Evolutionary conservation across 306 rosid species (phyloP), one percentile per base, ranked within the genome.

Genomic region (Ormosia semicastrata): DNA sequence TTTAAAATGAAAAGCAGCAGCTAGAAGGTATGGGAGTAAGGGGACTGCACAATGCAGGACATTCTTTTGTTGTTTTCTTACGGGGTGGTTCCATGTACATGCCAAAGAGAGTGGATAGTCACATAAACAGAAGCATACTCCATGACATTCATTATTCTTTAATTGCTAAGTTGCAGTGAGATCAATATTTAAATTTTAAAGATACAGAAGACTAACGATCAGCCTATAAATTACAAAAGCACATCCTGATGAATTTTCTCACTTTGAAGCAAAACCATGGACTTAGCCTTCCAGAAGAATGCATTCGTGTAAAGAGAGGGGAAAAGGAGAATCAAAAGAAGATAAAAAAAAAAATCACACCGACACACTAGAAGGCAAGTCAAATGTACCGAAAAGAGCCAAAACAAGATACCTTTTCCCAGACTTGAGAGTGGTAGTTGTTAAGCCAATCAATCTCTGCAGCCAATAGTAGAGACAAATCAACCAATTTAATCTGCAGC

Each of bases 401-500:
- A 80, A 39, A 29, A 64, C 63, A 73, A 67, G 54, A 10, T 82
- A 95, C 99, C 98, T 95, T 95, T 78, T 90, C 97, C 98, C 99
- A 93, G 66, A 93, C 97, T 82, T 86, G 88, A 32, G 91, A 90
- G 86, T 95, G 98, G 85, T 93, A 95, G 66, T 89, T 87, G 75
- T 95, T 84, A 40, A 95, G 91, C 98, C 98, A 93, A 78, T 89
- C 85, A 46, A 92, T 69, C 78, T 95, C 99, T 56, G 71, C 82
- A 39, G 57, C 84, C 10, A 97, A 95, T 60, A 95, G 91, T 91
- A 92, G 88, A 83, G 94, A 82, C 73, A 92, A 53, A 70, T 95
- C 92, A 3, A 95, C 87, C 89, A 95, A 24, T 86, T 95, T 95
- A 43, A 86, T 88, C 99, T 95, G 94, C 93, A 91, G 94, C 93